phyloP scores from a whole-genome alignment of 2,329 filamentous ascomycete genomes.

The Plenodomus biglobosus region DNA sequence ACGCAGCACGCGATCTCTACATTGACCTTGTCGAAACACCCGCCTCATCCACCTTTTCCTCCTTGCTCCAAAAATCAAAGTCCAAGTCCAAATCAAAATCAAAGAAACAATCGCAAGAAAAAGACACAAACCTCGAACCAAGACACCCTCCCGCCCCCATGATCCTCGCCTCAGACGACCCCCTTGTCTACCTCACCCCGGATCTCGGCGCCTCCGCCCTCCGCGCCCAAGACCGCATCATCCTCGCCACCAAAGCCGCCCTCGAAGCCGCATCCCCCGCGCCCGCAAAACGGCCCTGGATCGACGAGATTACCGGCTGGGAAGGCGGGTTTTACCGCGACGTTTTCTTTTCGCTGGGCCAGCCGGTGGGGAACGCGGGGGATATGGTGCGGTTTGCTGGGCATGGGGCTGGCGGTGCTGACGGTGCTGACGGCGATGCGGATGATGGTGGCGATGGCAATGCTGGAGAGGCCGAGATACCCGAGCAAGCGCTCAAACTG shows the following conservation, averaged over 20 bases:
- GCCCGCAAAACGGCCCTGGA: conserved; percentile 54
- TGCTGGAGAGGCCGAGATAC: conserved; percentile 23
- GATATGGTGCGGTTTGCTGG: conserved; percentile 14
- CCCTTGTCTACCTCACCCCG: conserved; percentile 67
- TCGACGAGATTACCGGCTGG: conserved; percentile 80
- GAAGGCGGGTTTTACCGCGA: conserved; percentile 82
- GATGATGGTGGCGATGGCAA: too few relatives aligned
- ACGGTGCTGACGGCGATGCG: too few relatives aligned
- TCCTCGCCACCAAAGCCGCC: conserved; percentile 66
- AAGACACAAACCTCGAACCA: conserved; percentile 9
- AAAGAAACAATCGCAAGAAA: conserved; percentile 1
- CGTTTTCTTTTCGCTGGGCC: conserved; percentile 78
- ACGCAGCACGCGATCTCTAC: conserved; percentile 58
- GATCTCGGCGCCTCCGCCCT: conserved; percentile 59
- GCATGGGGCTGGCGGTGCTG: too few relatives aligned
- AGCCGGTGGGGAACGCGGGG: conserved; percentile 34
- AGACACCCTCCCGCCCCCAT: conserved; percentile 47
- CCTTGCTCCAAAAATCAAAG: too few relatives aligned
- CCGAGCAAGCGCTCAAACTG: conserved; percentile 60
- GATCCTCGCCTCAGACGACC: conserved; percentile 79
- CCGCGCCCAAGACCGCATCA: conserved; percentile 74
- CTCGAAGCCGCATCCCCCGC: conserved; percentile 43
- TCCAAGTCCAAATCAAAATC: conserved; percentile 36
- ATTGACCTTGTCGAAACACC: conserved; percentile 49
- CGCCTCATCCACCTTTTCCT: conserved; percentile 17